Base-by-base conservation (phyloP, 2,329 filamentous ascomycete species). In the Microascus cirrosus region DNA sequence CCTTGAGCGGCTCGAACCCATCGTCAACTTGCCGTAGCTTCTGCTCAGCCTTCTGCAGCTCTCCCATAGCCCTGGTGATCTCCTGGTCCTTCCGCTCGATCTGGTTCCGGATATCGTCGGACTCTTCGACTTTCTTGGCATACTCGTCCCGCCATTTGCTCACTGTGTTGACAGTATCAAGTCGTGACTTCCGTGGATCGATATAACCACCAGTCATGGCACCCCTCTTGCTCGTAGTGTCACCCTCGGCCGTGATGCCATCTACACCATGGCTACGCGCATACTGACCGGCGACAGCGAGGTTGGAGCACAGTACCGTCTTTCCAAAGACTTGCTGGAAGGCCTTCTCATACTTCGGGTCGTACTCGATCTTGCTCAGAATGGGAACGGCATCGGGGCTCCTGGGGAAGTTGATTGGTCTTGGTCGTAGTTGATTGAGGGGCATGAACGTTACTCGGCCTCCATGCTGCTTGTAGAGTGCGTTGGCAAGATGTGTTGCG, bases 241-340 rank as follows among this genome's bases (percentile, higher is more conserved):
- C 93, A 70, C 94, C 94, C 59, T 97, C 92, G 3, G 90, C 88
- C 0, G 94, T 99, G 63, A 99, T 96, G 36, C 90, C 92, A 65
- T 91, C 91, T 25, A 97, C 85, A 20, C 89, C 89, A 66, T 97
- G 93, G 65, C 89, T 95, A 66, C 93, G 84, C 24, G 94, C 90
- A 68, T 96, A 96, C 67, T 96, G 91, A 13, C 88, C 84, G 54
- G 92, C 94, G 59, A 96, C 83, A 54, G 89, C 83, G 61, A 99
- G 75, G 63, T 90, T 95, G 2, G 93, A 92, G 64, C 94, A 97
- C 58, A 99, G 87, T 56, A 99, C 90, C 0, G 90, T 94, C 71
- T 90, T 95, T 53, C 92, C 94, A 72, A 99, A 99, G 0, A 99
- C 90, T 68, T 96, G 92, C 67, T 89, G 85, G 69, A 99, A 94